Conservation (phyloP, 1,139 yeast species). For the Kluyveromyces sp. region DNA sequence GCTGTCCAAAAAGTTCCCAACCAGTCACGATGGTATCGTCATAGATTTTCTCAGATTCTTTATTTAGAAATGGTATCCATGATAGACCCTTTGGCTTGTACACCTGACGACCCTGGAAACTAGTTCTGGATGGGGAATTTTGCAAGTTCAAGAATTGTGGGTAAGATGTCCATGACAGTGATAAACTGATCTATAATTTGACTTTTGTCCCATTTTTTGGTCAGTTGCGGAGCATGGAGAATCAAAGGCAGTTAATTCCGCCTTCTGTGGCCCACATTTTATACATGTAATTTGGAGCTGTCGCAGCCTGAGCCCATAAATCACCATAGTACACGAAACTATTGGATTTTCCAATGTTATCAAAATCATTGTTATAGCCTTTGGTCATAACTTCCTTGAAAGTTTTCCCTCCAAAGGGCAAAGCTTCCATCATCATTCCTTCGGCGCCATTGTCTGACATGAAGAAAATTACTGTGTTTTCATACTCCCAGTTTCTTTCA, state of each 20-base stretch:
- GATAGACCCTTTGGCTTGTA: slow-evolving; percentile 38
- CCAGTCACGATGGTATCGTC: slow-evolving; percentile 44
- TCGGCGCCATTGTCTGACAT: slow-evolving; percentile 59
- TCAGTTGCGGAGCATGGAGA: slow-evolving; percentile 35
- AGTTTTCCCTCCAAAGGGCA: slow-evolving; percentile 31
- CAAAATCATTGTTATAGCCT: slow-evolving; percentile 38
- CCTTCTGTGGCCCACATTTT: slow-evolving; percentile 48
- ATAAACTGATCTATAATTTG: slow-evolving; percentile 35
- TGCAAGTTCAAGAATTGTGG: slow-evolving; percentile 45
- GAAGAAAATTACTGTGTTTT: slow-evolving; percentile 46
- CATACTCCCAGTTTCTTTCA: slow-evolving; percentile 39
- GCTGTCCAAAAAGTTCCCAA: slow-evolving; percentile 52
- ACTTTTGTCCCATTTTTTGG: slow-evolving; percentile 24
- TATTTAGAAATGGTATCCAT: slow-evolving; percentile 32
- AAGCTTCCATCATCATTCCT: slow-evolving; percentile 49
- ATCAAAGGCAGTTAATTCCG: slow-evolving; percentile 47
- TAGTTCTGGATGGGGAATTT: slow-evolving; percentile 36
- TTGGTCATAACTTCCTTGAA: slow-evolving; percentile 25
- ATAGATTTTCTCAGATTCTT: slow-evolving; percentile 32
- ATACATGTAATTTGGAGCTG: slow-evolving; percentile 47
- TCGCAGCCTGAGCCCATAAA: slow-evolving; percentile 61
- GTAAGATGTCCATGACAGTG: slow-evolving; percentile 52
- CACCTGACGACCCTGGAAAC: slow-evolving; percentile 35
- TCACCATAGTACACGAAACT: slow-evolving; percentile 49
- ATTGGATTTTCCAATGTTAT: slow-evolving; percentile 42